These are phyloP conservation scores for Gaultheria prostrata DNA, from an alignment of 148 eudicot species.

Conservation along the genomic window DNA sequence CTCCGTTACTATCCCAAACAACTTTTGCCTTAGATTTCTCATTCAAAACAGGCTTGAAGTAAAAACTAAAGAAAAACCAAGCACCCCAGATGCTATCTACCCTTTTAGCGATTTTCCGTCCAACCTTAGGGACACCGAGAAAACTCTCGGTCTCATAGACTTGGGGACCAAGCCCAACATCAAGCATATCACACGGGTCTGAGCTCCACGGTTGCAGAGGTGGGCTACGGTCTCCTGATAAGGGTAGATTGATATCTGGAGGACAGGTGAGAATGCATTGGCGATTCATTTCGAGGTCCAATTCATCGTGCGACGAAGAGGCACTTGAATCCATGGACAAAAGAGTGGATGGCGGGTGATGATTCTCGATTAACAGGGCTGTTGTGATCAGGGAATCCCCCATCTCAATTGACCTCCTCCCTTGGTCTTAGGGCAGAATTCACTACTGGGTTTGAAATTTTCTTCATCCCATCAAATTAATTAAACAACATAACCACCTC, in stretches of 20 bases:
- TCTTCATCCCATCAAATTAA: constrained; percentile 18
- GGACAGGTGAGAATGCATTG: constrained; percentile 34
- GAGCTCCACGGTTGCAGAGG: constrained; percentile 36
- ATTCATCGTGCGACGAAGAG: constrained; percentile 37
- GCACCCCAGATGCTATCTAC: constrained; percentile 46
- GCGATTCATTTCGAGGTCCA: constrained; percentile 46
- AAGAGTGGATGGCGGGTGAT: constrained; percentile 40
- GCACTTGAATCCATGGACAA: constrained; percentile 53
- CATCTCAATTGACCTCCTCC: constrained; percentile 32
- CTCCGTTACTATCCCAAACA: constrained; percentile 27
- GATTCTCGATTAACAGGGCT: constrained; percentile 34
- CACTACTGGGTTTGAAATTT: background rate
- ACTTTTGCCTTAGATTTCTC: constrained; percentile 35
- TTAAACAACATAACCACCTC: constrained; percentile 3
- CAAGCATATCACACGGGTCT: constrained; percentile 37
- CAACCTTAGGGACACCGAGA: constrained; percentile 24
- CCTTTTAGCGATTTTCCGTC: constrained; percentile 33
- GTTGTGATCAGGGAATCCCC: constrained; percentile 33
- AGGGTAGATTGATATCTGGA: constrained; percentile 49
- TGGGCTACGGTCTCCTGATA: constrained; percentile 46
- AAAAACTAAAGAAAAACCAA: constrained; percentile 43
- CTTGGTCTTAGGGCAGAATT: constrained; percentile 13
- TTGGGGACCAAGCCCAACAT: constrained; percentile 32
- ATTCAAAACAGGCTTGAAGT: constrained; percentile 41
- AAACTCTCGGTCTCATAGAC: constrained; percentile 27